Base-by-base conservation (phyloP, 306 rosid genomes). In the Spatholobus suberectus region DNA sequence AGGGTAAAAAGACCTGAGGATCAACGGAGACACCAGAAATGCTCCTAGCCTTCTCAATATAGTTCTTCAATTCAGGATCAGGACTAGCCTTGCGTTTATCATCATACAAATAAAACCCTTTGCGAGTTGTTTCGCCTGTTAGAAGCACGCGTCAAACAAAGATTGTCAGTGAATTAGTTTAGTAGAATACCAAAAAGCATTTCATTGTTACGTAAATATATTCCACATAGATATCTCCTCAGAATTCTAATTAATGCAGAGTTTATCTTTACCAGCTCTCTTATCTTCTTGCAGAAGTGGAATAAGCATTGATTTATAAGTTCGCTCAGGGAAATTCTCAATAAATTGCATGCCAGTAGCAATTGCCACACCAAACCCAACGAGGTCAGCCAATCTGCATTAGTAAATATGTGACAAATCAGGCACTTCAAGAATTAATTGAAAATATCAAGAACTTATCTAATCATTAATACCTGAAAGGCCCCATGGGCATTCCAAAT, bases 401-500 rank as follows among this genome's bases (percentile, higher is more conserved):
- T 15, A 52, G 43, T 15, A 75, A 37, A 68, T 41, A 73, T 21
- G 46, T 80, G 67, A 27, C 18, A 72, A 47, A 84, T 77, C 51
- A 81, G 68, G 74, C 74, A 77, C 55, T 77, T 61, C 18, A 69
- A 76, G 77, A 73, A 62, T 35, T 58, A 43, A 23, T 21, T 44
- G 29, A 5, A 23, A 52, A 71, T 44, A 69, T 73, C 23, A 77
- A 81, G 34, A 27, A 51, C 21, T 24, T 68, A 38, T 76, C 43
- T 29, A 32, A 37, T 67, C 74, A 83, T 23, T 71, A 82, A 21
- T 82, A 96, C 99, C 99, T 96, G 89, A 96, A 96, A 67, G 98
- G 98, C 69, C 99, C 99, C 97, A 96, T 96, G 17, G 99, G 98
- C 99, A 96, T 94, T 77, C 90, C 90, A 40, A 87, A 87, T 72